Base-by-base conservation (phyloP, 2,329 filamentous ascomycete species). In the Curvularia hawaiiensis region DNA sequence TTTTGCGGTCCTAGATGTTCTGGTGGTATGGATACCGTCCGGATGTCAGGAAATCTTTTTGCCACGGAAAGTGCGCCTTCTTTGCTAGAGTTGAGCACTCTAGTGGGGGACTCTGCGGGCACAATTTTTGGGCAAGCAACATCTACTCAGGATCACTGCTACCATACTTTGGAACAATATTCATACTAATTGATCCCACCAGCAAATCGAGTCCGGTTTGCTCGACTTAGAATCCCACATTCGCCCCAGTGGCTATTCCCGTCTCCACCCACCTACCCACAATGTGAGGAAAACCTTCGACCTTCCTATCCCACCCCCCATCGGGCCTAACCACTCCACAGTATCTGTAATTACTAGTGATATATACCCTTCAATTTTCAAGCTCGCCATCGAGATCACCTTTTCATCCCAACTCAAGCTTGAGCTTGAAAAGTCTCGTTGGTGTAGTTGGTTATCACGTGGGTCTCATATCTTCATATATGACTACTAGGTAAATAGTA, bases 391-490 rank as follows among this genome's bases (percentile, higher is more conserved):
- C 47, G 49, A 47, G 14, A 41, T n/a, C 33, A 31, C 30, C 46
- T 38, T 5, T 12, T 31, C 31, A 14, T 10, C 31, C 38, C 47
- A 50, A 49, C 44, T 56, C 24, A 40, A 60, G 41, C 39, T 12
- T n/a, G 28, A 14, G 56, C 44, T 44, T 55, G 20, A 50, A 40
- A 30, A 38, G 56, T 50, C 52, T 55, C 35, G 46, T 48, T 58
- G 51, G 52, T 55, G 54, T 57, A 57, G 54, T 57, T 57, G 54
- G 54, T 57, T 57, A 57, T 57, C 54, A 57, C 54, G 50, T 57
- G 54, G 54, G 54, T 57, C 54, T 57, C 54, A 57, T 57, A 57
- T 45, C 16, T 3, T 49, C 35, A 56, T 7, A 12, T 48, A 49
- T 54, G 50, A 48, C 54, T 57, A 18, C 39, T 53, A 38, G 9